These are phyloP conservation scores for Didymella exigua DNA, from an alignment of 2,329 filamentous ascomycete genomes.

Conservation along the genomic window DNA sequence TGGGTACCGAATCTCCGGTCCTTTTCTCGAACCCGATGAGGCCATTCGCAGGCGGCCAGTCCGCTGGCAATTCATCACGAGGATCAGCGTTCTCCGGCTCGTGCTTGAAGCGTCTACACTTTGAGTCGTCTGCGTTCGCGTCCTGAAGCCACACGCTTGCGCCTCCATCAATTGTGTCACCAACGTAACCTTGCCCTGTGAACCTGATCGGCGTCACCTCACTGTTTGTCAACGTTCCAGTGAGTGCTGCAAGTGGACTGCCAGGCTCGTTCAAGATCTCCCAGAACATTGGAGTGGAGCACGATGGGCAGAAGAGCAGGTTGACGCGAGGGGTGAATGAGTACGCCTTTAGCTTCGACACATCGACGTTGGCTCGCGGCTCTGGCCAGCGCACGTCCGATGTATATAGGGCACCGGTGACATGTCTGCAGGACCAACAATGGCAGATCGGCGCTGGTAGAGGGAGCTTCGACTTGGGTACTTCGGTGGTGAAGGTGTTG, in stretches of 20 bases:
- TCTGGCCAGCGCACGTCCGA: constrained; percentile 49
- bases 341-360: constrained; percentile 45
- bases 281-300: constrained; percentile 55
- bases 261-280: constrained; percentile 25
- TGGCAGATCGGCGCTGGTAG: constrained; percentile 54
- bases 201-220: constrained; percentile 36
- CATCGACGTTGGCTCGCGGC: constrained; percentile 35
- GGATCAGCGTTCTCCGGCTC: constrained; percentile 16
- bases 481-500: constrained; percentile 48
- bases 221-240: constrained; percentile 48
- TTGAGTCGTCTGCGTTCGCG: constrained; percentile 41
- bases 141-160: constrained; percentile 54
- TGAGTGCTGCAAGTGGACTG: constrained; percentile 43
- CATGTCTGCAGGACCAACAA: constrained; percentile 58
- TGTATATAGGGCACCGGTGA: constrained; percentile 53
- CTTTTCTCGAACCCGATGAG: constrained; percentile 22
- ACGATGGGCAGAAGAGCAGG: constrained; percentile 53
- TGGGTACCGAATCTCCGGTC: constrained; percentile 35
- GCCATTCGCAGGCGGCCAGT: constrained; percentile 36
- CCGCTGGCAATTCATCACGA: constrained; percentile 29
- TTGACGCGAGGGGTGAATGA: constrained; percentile 44
- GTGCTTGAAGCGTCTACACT: constrained; percentile 26
- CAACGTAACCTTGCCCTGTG: constrained; percentile 53
- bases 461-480: constrained; percentile 49
- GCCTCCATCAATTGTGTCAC: constrained; percentile 61